Evolutionary conservation across 2,329 filamentous ascomycete genomes (phyloP).

Genomic region (Samsoniella hepiali): DNA sequence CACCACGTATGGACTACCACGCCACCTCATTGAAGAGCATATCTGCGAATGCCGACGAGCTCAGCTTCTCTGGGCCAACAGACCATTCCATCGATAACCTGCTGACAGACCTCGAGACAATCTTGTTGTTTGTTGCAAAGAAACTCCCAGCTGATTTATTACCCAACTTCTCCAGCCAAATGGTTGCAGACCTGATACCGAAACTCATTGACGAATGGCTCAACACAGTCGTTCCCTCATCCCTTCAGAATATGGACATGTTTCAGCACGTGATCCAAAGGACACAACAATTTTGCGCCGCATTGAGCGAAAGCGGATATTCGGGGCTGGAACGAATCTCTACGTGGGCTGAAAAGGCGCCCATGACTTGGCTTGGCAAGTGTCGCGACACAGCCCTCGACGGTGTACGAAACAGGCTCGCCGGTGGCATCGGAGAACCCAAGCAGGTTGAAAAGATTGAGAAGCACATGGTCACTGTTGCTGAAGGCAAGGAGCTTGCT

Average conservation of each 20-base stretch:
- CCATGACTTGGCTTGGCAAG: slow-evolving; percentile 80
- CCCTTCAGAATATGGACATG: slow-evolving; percentile 63
- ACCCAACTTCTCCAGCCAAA: slow-evolving; percentile 59
- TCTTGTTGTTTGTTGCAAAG: slow-evolving; percentile 51
- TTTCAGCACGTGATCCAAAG: slow-evolving; percentile 70
- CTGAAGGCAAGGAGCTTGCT: slow-evolving; percentile 62
- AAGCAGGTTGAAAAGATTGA: slow-evolving; percentile 79
- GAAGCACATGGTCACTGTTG: slow-evolving; percentile 70
- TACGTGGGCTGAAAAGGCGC: slow-evolving; percentile 78
- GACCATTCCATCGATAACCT: slow-evolving; percentile 48
- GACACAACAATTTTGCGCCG: slow-evolving; percentile 61
- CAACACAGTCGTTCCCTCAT: slow-evolving; percentile 69
- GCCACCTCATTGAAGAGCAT: slow-evolving; percentile 37
- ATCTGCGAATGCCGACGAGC: slow-evolving; percentile 38
- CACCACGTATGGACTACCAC: slow-evolving; percentile 53
- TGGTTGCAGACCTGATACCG: slow-evolving; percentile 67
- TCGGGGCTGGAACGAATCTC: slow-evolving; percentile 59
- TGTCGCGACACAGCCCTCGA: slow-evolving; percentile 78
- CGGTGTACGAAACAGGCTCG: slow-evolving; percentile 65
- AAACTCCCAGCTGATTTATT: slow-evolving; percentile 54
- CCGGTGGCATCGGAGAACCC: slow-evolving; percentile 61
- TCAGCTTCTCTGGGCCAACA: slow-evolving; percentile 42
- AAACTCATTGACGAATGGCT: slow-evolving; percentile 73
- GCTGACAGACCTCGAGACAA: slow-evolving; percentile 50
- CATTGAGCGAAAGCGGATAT: slow-evolving; percentile 62